phyloP scores from a whole-genome alignment of 768 basidiomycete species.

The Leccinum variicolor region DNA sequence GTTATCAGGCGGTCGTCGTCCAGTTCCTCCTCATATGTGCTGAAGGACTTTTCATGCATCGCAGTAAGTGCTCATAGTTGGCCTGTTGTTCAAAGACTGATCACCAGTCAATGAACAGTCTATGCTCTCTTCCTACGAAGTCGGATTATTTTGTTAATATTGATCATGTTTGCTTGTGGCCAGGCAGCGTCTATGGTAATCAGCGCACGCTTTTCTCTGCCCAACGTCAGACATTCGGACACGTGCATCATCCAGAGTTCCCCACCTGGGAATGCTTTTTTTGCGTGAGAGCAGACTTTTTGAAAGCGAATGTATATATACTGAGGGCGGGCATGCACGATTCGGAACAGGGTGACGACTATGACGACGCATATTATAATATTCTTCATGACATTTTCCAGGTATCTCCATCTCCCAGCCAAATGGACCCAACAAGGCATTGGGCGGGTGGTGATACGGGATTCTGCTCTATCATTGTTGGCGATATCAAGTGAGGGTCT shows the following conservation, averaged over 20 bases:
- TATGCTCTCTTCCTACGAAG: constrained; percentile 14
- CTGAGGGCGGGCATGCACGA: neutral
- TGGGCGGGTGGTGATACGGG: constrained; percentile 15
- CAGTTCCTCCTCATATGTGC: constrained; percentile 15
- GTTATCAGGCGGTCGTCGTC: constrained; percentile 11
- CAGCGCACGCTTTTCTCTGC: neutral
- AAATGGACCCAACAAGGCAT: constrained; percentile 1
- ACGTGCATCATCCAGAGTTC: neutral
- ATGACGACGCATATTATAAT: constrained; percentile 13
- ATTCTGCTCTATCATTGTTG: constrained; percentile 8
- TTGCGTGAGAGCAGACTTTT: neutral
- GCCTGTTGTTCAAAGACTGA: neutral
- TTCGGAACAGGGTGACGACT: constrained; percentile 9
- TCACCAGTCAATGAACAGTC: constrained; percentile 9
- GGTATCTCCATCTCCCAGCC: constrained; percentile 11
- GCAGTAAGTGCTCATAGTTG: constrained; percentile 8
- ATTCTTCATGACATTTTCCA: constrained; percentile 19
- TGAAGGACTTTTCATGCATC: constrained; percentile 15
- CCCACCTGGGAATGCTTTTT: neutral
- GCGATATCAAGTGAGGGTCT: constrained; percentile 13
- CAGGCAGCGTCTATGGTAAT: neutral
- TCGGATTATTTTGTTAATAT: constrained; percentile 6
- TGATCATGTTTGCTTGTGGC: neutral
- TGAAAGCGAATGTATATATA: neutral
- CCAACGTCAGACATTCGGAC: neutral